phyloP scores from a whole-genome alignment of 2,329 filamentous ascomycete species.

The Escovopsis sp. region DNA sequence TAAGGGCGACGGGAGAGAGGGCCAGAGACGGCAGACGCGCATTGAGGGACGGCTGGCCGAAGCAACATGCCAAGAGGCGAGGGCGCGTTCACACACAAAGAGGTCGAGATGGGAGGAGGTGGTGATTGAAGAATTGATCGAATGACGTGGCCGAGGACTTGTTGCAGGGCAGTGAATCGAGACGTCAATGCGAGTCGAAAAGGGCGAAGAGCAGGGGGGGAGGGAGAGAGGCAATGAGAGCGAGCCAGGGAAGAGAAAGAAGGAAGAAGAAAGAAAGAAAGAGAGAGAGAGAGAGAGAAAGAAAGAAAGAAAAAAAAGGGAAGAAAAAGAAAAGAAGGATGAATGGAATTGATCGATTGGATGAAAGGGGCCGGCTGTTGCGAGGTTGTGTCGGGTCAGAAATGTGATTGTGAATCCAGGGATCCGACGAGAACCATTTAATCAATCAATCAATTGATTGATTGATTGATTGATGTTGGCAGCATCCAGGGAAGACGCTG shows the following conservation, averaged over 20 bases:
- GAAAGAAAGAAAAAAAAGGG: not conserved
- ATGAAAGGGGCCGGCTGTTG: not conserved
- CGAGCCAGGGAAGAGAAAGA: too few species aligned
- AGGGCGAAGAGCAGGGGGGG: too few species aligned
- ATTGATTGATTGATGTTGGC: too few species aligned
- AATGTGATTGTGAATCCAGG: too few species aligned
- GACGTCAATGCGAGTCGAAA: too few species aligned
- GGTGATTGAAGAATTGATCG: not conserved
- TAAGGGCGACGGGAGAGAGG: not conserved
- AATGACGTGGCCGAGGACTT: not conserved
- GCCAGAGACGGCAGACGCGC: constrained; percentile 1
- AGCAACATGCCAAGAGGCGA: constrained; percentile 6
- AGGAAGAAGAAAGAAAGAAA: not conserved
- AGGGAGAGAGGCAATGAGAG: too few species aligned
- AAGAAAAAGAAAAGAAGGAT: not conserved
- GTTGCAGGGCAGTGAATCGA: constrained; percentile 3
- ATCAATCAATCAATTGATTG: too few species aligned
- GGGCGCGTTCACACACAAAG: constrained; percentile 1
- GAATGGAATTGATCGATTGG: too few species aligned
- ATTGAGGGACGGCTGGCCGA: constrained; percentile 1
- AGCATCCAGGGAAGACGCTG: too few species aligned
- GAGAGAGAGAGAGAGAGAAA: not conserved
- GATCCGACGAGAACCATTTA: too few species aligned
- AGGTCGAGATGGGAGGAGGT: not conserved
- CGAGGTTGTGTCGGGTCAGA: too few species aligned